Evolutionary conservation across 140 eudicot species (phyloP).

Genomic region (Anethum foeniculum): DNA sequence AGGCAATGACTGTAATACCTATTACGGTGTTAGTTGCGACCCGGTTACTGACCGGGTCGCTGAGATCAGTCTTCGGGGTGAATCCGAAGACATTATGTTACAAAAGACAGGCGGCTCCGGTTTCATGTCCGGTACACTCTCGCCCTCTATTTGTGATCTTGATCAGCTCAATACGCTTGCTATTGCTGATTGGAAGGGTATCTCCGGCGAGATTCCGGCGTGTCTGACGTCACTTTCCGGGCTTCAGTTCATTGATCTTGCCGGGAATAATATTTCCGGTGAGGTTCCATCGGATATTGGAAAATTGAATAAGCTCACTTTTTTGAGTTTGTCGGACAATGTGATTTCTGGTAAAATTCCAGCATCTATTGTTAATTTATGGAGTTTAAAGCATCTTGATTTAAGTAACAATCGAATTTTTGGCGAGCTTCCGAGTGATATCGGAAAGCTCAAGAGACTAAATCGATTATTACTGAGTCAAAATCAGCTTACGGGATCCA

Average conservation of each 20-base stretch:
- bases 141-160: conserved; percentile 59
- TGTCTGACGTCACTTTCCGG: conserved; percentile 48
- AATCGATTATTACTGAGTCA: conserved; percentile 63
- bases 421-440: conserved; percentile 56
- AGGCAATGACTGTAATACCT: conserved; percentile 44
- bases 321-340: conserved; percentile 73
- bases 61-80: conserved; percentile 73
- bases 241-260: conserved; percentile 58
- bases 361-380: conserved; percentile 46
- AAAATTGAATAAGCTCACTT: conserved; percentile 38
- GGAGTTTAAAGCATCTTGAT: conserved; percentile 56
- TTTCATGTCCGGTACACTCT: conserved; percentile 75
- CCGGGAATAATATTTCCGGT: conserved; percentile 74
- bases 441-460: conserved; percentile 72
- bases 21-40: conserved; percentile 79
- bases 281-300: conserved; percentile 61
- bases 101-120: conserved; percentile 71
- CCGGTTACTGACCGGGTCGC: conserved; percentile 70
- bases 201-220: conserved; percentile 72
- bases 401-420: conserved; percentile 59
- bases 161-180: conserved; percentile 65
- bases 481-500: conserved; percentile 57
- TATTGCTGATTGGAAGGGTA: conserved; percentile 86
- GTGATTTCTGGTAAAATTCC: conserved; percentile 55
- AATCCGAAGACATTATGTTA: conserved; percentile 72